Evolutionary conservation across 306 rosid genomes (phyloP).

Genomic region (Sesbania bispinosa): DNA sequence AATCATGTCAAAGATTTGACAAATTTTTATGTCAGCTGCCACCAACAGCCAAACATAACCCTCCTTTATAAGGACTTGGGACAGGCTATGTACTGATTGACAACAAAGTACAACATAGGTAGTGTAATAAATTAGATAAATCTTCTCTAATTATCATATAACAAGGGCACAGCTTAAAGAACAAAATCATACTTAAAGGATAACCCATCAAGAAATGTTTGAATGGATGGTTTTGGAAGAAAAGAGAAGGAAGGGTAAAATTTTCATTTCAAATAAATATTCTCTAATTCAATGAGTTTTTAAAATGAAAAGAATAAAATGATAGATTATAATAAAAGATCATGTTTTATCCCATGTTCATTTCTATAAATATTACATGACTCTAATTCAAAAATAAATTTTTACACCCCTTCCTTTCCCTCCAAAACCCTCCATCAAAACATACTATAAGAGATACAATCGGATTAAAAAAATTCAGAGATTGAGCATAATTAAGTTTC

Average conservation of each 20-base stretch:
- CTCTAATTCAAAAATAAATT: too few species aligned
- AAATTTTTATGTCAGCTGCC: background rate
- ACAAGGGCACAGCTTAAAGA: background rate
- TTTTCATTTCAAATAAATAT: too few species aligned
- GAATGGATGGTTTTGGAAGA: too few species aligned
- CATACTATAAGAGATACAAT: slow-evolving; percentile 5
- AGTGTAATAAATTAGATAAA: background rate
- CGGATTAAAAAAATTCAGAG: background rate
- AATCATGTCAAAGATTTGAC: background rate
- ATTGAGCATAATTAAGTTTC: slow-evolving; percentile 22
- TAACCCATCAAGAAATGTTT: slow-evolving; percentile 4
- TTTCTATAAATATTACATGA: too few species aligned
- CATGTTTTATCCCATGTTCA: too few species aligned
- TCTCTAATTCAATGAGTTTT: too few species aligned
- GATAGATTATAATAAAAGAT: too few species aligned
- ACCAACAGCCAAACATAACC: background rate
- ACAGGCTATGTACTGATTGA: background rate
- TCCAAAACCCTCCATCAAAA: too few species aligned
- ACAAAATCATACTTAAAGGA: slow-evolving; percentile 17
- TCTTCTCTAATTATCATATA: slow-evolving; percentile 4
- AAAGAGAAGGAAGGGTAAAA: too few species aligned
- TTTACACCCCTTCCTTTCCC: too few species aligned
- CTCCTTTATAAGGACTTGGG: background rate
- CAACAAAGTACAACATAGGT: background rate
- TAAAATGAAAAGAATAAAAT: too few species aligned